Conservation (phyloP, 2,329 filamentous ascomycete species). For the Calonectria crousiana region DNA sequence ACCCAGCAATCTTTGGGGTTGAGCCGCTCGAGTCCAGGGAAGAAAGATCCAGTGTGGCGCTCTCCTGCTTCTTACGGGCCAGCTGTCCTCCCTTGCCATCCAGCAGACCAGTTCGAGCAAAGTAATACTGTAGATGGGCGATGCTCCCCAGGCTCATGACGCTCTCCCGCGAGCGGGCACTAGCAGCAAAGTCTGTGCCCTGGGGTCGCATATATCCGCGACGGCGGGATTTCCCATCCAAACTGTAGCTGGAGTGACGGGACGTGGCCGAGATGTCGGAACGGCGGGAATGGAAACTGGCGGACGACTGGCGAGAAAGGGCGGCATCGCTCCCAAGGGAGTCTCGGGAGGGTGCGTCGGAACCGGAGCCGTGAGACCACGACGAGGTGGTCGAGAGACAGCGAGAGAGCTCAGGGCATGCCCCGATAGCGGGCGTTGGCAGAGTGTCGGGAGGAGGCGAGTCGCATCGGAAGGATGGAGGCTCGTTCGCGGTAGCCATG, state of each 20-base stretch:
- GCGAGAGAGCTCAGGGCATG: conserved; percentile 70
- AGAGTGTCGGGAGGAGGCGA: conserved; percentile 75
- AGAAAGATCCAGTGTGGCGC: conserved; percentile 69
- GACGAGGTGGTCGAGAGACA: conserved; percentile 74
- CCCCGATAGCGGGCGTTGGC: conserved; percentile 72
- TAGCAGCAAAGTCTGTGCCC: conserved; percentile 89
- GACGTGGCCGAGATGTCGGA: conserved; percentile 57
- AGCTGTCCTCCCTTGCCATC: conserved; percentile 93
- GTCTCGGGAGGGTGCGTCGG: conserved; percentile 62
- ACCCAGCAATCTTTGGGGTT: conserved; percentile 55
- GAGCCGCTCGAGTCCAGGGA: conserved; percentile 55
- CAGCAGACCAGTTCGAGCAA: conserved; percentile 91
- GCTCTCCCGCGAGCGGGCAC: conserved; percentile 90
- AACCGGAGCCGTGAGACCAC: conserved; percentile 67
- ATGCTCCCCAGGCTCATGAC: conserved; percentile 98
- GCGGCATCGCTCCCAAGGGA: conserved; percentile 65
- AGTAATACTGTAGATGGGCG: conserved; percentile 97
- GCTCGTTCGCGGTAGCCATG: conserved; percentile 52
- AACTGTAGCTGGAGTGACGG: conserved; percentile 61
- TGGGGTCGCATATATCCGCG: conserved; percentile 90
- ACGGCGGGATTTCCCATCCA: conserved; percentile 62
- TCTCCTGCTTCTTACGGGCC: conserved; percentile 77
- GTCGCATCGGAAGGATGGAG: conserved; percentile 57
- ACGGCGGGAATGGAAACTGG: conserved; percentile 62
- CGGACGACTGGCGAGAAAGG: conserved; percentile 74